Evolutionary conservation across 495 filamentous ascomycete species (phyloP).

Genomic region (Xylaria palmicola): DNA sequence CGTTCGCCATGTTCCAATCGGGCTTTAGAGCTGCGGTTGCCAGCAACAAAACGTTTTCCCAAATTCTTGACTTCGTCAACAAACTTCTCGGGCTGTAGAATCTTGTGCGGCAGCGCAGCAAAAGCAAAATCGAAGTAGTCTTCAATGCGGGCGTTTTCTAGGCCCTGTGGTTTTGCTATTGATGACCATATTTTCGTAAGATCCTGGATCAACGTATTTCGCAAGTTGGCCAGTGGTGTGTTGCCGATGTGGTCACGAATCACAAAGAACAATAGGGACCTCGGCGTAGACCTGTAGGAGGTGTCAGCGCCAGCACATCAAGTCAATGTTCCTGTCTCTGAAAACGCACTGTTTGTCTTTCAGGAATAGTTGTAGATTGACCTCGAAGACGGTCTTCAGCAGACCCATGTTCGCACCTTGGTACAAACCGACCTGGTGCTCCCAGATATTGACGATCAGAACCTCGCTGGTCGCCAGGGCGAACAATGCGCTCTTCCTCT

Average conservation of each 20-base stretch:
- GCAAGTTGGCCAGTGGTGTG: slow-evolving; percentile 84
- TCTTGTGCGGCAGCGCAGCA: slow-evolving; percentile 92
- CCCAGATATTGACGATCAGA: slow-evolving; percentile 98
- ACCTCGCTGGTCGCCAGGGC: slow-evolving; percentile 97
- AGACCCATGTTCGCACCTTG: slow-evolving; percentile 99
- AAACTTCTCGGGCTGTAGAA: slow-evolving; percentile 93
- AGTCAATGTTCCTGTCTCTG: not conserved
- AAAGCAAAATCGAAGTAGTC: slow-evolving; percentile 99
- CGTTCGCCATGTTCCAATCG: slow-evolving; percentile 58
- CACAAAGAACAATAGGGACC: slow-evolving; percentile 95
- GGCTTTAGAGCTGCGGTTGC: slow-evolving; percentile 63
- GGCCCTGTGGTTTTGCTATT: slow-evolving; percentile 82
- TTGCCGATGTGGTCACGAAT: slow-evolving; percentile 93
- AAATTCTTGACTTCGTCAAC: slow-evolving; percentile 75
- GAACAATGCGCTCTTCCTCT: slow-evolving; percentile 95
- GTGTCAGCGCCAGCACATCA: slow-evolving; percentile 21
- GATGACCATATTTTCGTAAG: slow-evolving; percentile 87
- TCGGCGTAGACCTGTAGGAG: slow-evolving; percentile 69
- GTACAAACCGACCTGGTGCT: slow-evolving; percentile 96
- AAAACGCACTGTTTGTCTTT: slow-evolving; percentile 81
- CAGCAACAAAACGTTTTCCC: slow-evolving; percentile 76
- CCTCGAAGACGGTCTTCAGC: slow-evolving; percentile 97
- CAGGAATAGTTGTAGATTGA: slow-evolving; percentile 92
- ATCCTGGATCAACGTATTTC: slow-evolving; percentile 86
- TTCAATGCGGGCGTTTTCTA: slow-evolving; percentile 85